Evolutionary conservation across 345 rosid genomes (phyloP).

Genomic region (Garcia nutans): DNA sequence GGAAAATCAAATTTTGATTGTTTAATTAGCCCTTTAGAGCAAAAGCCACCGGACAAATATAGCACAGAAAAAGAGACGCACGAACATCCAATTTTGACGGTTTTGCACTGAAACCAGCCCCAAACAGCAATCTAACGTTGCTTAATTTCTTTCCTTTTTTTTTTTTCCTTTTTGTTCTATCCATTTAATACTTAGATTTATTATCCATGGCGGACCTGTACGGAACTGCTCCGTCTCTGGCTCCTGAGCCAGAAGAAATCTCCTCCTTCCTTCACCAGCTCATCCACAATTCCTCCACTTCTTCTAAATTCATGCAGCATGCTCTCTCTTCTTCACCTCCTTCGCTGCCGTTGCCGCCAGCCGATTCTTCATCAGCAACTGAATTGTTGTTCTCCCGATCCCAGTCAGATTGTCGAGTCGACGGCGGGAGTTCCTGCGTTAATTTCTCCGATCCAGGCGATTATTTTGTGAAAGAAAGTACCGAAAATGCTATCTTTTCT

Average conservation of each 20-base stretch:
- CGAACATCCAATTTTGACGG: not conserved
- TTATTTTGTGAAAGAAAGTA: slow-evolving; percentile 24
- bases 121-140: not conserved
- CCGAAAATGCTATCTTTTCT: slow-evolving; percentile 30
- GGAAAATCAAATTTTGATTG: too few species aligned
- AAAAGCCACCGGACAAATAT: not conserved
- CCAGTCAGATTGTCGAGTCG: slow-evolving; percentile 19
- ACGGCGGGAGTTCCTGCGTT: slow-evolving; percentile 10
- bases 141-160: not conserved
- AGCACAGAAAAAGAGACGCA: not conserved
- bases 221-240: slow-evolving; percentile 36
- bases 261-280: slow-evolving; percentile 46
- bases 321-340: slow-evolving; percentile 32
- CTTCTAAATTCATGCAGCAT: slow-evolving; percentile 24
- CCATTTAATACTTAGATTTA: not conserved
- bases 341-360: slow-evolving; percentile 6
- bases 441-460: slow-evolving; percentile 29
- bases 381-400: slow-evolving; percentile 21
- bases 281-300: slow-evolving; percentile 36
- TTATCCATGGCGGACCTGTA: slow-evolving; percentile 56
- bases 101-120: not conserved
- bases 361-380: not conserved
- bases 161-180: not conserved
- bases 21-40: too few species aligned
- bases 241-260: slow-evolving; percentile 49